Evolutionary conservation across 108 stramenopile species (phyloP).

Genomic region (Chaetoceros muelleri): DNA sequence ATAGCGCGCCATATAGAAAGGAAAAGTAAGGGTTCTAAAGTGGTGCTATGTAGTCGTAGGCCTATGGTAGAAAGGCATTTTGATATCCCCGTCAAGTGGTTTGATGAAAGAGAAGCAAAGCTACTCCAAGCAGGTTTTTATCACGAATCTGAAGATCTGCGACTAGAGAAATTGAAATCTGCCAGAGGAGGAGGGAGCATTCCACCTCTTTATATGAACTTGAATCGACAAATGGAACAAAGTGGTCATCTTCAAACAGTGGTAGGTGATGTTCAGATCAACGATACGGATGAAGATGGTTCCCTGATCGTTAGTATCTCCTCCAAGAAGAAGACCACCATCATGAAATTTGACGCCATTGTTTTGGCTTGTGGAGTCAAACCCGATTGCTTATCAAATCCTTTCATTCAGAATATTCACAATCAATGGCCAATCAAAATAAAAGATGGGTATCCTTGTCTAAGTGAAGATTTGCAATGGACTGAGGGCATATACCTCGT

Average conservation of each 20-base stretch:
- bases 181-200: constrained; percentile 55
- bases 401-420: constrained; percentile 13
- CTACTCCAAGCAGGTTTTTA: constrained; percentile 48
- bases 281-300: constrained; percentile 3
- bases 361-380: constrained; percentile 49
- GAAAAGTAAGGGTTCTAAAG: constrained; percentile 1
- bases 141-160: constrained; percentile 21
- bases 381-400: constrained; percentile 25
- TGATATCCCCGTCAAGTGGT: constrained; percentile 53
- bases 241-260: constrained; percentile 14
- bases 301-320: constrained; percentile 8
- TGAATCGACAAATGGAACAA: constrained; percentile 18
- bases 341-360: constrained; percentile 17
- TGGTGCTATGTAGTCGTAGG: constrained; percentile 37
- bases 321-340: neutral
- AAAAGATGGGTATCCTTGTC: constrained; percentile 36
- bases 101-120: constrained; percentile 35
- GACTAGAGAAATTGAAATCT: constrained; percentile 17
- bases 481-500: constrained; percentile 32
- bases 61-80: constrained; percentile 44
- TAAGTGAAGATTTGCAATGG: constrained; percentile 49
- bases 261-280: constrained; percentile 12
- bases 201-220: constrained; percentile 48
- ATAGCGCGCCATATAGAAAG: constrained; percentile 4
- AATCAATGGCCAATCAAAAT: constrained; percentile 19